Evolutionary conservation across 2,329 filamentous ascomycete genomes (phyloP).

Genomic region (Eutypa lata): DNA sequence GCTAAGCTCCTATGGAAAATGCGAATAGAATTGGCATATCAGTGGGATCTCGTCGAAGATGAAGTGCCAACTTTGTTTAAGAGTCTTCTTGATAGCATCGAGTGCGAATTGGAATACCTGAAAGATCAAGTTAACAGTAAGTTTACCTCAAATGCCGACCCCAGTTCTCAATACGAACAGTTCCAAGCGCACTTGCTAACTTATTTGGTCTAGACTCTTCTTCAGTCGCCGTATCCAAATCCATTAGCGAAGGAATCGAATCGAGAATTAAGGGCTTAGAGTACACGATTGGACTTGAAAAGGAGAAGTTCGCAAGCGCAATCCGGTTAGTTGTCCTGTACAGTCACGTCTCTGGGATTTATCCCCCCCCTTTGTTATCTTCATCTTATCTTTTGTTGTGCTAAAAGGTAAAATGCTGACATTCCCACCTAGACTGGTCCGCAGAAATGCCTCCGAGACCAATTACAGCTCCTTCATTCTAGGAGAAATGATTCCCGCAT

Average conservation of each 20-base stretch:
- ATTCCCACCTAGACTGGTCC: neutral
- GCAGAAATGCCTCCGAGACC: conserved; percentile 1
- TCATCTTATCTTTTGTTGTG: too few relatives aligned
- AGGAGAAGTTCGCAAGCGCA: conserved; percentile 10
- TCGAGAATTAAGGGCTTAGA: neutral
- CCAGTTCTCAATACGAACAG: neutral
- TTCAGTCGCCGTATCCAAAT: neutral
- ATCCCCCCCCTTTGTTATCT: too few relatives aligned
- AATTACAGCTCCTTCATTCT: conserved; percentile 1
- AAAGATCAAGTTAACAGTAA: conserved; percentile 1
- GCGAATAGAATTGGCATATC: conserved; percentile 23
- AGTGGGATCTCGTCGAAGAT: conserved; percentile 28
- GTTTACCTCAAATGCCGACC: neutral
- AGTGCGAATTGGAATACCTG: neutral
- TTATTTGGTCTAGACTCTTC: neutral
- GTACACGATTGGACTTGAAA: conserved; percentile 9
- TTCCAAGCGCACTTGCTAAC: neutral
- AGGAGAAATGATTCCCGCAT: conserved; percentile 1
- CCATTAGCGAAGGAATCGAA: neutral
- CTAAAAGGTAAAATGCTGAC: neutral
- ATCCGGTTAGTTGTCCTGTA: conserved; percentile 9
- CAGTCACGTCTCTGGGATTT: too few relatives aligned
- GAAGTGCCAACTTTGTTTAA: conserved; percentile 17
- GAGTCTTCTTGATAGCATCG: conserved; percentile 8
- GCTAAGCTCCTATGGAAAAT: conserved; percentile 30